These are phyloP conservation scores for Niebla homalea DNA, from an alignment of 495 filamentous ascomycete species.

Conservation along the genomic window DNA sequence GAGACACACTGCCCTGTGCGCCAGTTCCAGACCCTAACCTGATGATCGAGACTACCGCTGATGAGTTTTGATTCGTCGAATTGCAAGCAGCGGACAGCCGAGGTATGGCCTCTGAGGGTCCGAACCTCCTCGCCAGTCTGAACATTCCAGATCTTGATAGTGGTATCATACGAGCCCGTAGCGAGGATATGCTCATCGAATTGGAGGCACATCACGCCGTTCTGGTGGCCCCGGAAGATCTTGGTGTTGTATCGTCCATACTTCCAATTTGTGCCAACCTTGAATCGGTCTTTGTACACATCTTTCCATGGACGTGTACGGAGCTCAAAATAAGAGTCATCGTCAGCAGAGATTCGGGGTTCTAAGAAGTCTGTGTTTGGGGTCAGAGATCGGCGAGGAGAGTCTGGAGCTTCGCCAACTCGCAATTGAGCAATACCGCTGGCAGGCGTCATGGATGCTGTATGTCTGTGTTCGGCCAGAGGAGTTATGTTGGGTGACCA, in stretches of 20 bases:
- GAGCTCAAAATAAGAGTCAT: slow-evolving; percentile 31
- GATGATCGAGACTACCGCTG: slow-evolving; percentile 68
- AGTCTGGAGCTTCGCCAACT: background rate
- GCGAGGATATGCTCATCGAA: slow-evolving; percentile 88
- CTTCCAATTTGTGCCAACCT: slow-evolving; percentile 92
- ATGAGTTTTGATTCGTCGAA: slow-evolving; percentile 88
- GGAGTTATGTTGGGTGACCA: slow-evolving; percentile 41
- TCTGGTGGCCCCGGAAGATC: slow-evolving; percentile 75
- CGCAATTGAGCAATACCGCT: background rate
- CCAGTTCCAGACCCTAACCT: slow-evolving; percentile 92
- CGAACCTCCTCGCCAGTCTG: slow-evolving; percentile 74
- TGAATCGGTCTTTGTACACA: slow-evolving; percentile 76
- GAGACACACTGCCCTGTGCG: slow-evolving; percentile 77
- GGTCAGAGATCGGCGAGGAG: background rate
- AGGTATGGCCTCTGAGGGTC: slow-evolving; percentile 67
- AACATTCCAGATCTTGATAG: slow-evolving; percentile 92
- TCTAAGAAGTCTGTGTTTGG: slow-evolving; percentile 13
- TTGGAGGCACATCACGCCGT: slow-evolving; percentile 92
- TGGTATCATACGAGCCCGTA: slow-evolving; percentile 88
- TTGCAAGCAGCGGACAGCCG: slow-evolving; percentile 75
- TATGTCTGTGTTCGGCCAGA: slow-evolving; percentile 20
- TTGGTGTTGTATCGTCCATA: slow-evolving; percentile 75
- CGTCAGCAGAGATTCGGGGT: slow-evolving; percentile 20
- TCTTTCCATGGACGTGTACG: slow-evolving; percentile 77
- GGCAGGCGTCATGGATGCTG: background rate